Evolutionary conservation across 805 yeast genomes (phyloP), one percentile per base, ranked within the genome.

Genomic region (Blastobotrys peoriensis): DNA sequence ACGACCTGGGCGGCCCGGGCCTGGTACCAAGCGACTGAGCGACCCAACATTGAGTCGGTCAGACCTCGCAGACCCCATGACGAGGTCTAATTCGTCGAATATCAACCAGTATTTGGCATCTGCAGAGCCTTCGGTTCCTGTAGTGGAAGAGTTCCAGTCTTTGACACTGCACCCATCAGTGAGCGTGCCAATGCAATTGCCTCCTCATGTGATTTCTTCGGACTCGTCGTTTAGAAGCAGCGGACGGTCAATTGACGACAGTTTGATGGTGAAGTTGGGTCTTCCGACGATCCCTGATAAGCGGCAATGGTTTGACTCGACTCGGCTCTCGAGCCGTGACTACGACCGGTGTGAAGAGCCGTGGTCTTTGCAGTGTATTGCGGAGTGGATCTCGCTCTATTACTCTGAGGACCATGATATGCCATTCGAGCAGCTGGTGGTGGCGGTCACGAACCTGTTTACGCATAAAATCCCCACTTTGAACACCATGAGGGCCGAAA

Each of bases 401-500:
- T 38, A 17, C 15, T 15, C 38, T 3, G 41, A 25, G 9, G 42
- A 46, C 5, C 23, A 39, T 10, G 51, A 50, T 10, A 38, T 55
- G 33, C 40, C 50, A 8, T 23, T 42, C 13, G 36, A 33, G 3
- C 55, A 55, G 10, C 45, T 60, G 8, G 23, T 46, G 5, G 43
- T 43, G 17, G 48, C 50, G 9, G 35, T 60, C 13, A 45, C 46
- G 10, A 57, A 56, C 5, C 45, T 60, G 33, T 56, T 56, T 30
- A 53, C 54, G 9, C 52, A 55, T 41, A 23, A 43, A 20, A 44
- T 61, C 13, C 60, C 65, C 1, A 57, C 54, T 3, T 51, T 66
- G 10, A 54, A 52, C 37, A 59, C 62, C 59, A 45, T 53, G 4
- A 47, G 48, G 16, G 62, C 67, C 1, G 66, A 63, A 37, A 41